Base-by-base conservation (phyloP, 2,329 filamentous ascomycete species). In the Paramyrothecium roridum region DNA sequence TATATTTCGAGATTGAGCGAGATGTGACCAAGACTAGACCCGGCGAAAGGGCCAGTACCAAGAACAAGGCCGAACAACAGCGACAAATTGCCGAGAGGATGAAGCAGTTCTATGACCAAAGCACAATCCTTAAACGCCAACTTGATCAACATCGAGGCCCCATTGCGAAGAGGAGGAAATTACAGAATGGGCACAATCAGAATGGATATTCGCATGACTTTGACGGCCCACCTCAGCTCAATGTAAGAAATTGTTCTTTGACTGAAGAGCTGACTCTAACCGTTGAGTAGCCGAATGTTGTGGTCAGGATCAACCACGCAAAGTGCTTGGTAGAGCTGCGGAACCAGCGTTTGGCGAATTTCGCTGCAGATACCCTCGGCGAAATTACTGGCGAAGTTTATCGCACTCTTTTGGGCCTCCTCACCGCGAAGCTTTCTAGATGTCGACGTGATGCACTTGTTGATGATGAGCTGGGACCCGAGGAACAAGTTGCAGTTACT, bases 281-380 rank as follows among this genome's bases (percentile, higher is more conserved):
- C 20, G 52, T 26, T 47, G 46, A 55, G 2, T 67, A 96, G 87
- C 82, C 85, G 51, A 83, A 89, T 56, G 78, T 92, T 60, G 80
- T 93, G 37, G 78, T 98, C 50, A 85, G 88, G 26, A 79, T 97
- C 54, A 97, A 96, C 67, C 88, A 91, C 65, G 88, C 93, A 54
- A 96, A 93, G 70, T 90, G 91, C 56, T 78, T 88, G 8, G 90
- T 97, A 11, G 86, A 90, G 51, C 79, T 96, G 59, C 90, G 93
- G 55, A 96, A 91, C 64, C 82, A 87, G 60, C 84, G 86, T 20
- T 84, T 98, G 3, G 84, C 88, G 52, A 80, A 85, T n/a, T 83
- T 92, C 55, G 91, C 86, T 1, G 80, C 86, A 52, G 84, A 89
- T 53, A 79, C 83, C 33, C 81, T 95, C 20, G 90, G 92, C 48